These are phyloP conservation scores for Artomyces pyxidatus DNA, from an alignment of 768 basidiomycete genomes.

Conservation along the genomic window DNA sequence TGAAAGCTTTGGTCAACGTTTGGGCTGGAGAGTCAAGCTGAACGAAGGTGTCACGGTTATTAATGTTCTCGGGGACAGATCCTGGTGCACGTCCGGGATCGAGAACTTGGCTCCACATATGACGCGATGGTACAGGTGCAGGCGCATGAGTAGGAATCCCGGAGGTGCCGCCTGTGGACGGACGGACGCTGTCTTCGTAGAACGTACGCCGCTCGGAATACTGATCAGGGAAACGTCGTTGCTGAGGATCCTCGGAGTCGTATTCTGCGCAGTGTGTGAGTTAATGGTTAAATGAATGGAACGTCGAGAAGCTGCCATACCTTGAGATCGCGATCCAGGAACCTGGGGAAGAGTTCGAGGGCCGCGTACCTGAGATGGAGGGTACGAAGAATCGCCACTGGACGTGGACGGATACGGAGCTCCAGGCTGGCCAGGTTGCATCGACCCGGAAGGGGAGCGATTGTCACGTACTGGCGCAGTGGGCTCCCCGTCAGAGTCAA, in stretches of 20 bases:
- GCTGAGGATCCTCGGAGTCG: conserved; percentile 25
- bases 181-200: conserved; percentile 38
- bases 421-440: no score
- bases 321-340: conserved; percentile 10
- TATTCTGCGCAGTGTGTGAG: conserved; percentile 30
- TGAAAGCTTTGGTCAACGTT: conserved; percentile 87
- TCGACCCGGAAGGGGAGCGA: conserved; percentile 13
- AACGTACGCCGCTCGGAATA: conserved; percentile 32
- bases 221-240: conserved; percentile 22
- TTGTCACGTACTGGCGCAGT: conserved; percentile 11
- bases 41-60: conserved; percentile 51
- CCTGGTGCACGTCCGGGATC: conserved; percentile 54
- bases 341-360: conserved; percentile 18
- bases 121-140: conserved; percentile 46
- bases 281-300: background rate
- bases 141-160: conserved; percentile 13
- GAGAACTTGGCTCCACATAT: conserved; percentile 85
- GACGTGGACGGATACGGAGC: no score
- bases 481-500: conserved; percentile 51
- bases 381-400: conserved; percentile 1
- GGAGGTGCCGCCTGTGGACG: background rate
- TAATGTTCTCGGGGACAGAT: conserved; percentile 26
- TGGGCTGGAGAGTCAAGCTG: conserved; percentile 65
- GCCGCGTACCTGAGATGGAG: conserved; percentile 10
- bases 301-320: conserved; percentile 1